phyloP scores from a whole-genome alignment of 164 flowering plant species.

The Chimonanthus praecox region DNA sequence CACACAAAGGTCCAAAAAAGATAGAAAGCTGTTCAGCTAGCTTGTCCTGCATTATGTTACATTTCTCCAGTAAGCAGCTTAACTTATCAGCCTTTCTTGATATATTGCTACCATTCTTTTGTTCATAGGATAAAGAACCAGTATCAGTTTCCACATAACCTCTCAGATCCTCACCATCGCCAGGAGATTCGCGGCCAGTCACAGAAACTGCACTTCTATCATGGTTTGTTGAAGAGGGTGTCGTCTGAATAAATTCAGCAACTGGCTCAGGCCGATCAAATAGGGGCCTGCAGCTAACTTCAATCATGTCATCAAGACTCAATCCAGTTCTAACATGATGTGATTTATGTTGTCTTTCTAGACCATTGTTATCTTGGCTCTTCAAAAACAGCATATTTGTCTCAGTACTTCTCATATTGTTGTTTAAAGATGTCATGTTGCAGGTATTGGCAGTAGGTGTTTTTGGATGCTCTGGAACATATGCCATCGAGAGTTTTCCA shows the following conservation, averaged over 20 bases:
- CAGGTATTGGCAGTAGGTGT: background rate
- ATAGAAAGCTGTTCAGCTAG: conserved; percentile 54
- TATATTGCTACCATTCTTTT: conserved; percentile 5
- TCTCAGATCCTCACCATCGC: conserved; percentile 9
- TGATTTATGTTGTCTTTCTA: background rate
- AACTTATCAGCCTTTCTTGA: conserved; percentile 31
- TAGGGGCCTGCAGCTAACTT: conserved; percentile 28
- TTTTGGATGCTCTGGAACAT: conserved; percentile 30
- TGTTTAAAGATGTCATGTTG: background rate
- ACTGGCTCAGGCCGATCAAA: conserved; percentile 6
- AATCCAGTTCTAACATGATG: conserved; percentile 23
- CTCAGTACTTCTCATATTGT: background rate
- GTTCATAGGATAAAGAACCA: background rate
- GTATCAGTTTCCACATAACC: conserved; percentile 3
- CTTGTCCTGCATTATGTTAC: conserved; percentile 50
- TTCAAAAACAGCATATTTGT: background rate
- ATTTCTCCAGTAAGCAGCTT: conserved; percentile 50
- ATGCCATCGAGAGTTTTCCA: conserved; percentile 32
- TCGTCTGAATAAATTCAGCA: conserved; percentile 13
- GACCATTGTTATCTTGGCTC: background rate
- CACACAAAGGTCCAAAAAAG: conserved; percentile 40
- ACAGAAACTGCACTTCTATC: conserved; percentile 10
- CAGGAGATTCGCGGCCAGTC: background rate
- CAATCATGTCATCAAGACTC: conserved; percentile 73
- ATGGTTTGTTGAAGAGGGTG: background rate